Conservation (phyloP, 1,284 basidiomycete genomes). For the Cutaneotrichosporon spelunceum region DNA sequence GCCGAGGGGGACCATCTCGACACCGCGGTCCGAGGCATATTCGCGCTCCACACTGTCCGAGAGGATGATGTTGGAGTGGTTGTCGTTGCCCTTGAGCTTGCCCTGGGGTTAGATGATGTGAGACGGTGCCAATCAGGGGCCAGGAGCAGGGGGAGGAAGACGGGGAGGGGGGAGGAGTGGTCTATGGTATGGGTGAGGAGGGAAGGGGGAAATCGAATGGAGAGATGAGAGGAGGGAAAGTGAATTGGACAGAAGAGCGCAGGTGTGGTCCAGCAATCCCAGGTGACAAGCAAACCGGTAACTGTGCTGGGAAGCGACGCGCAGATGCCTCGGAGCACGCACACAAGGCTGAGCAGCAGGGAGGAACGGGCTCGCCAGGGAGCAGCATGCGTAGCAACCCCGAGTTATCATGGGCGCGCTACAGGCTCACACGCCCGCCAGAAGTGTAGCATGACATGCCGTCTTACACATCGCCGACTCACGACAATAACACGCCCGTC, state of each 20-base stretch:
- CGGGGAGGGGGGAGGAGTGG: background rate
- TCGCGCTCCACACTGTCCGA: slow-evolving; percentile 87
- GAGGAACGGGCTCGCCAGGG: too few relatives aligned
- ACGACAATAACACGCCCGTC: slow-evolving; percentile 52
- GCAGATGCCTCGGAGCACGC: too few relatives aligned
- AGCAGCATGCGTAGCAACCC: too few relatives aligned
- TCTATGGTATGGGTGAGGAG: background rate
- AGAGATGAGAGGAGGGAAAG: background rate
- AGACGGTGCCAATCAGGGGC: background rate
- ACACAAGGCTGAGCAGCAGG: too few relatives aligned
- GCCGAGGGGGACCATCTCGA: slow-evolving; percentile 92
- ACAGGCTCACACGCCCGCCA: background rate
- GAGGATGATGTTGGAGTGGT: slow-evolving; percentile 88
- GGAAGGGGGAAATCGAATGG: background rate
- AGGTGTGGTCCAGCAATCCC: too few relatives aligned
- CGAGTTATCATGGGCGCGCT: background rate
- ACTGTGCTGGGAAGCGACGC: too few relatives aligned
- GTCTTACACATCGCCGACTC: slow-evolving; percentile 16
- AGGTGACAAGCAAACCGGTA: too few relatives aligned
- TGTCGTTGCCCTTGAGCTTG: slow-evolving; percentile 81
- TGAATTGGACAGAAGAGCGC: too few relatives aligned
- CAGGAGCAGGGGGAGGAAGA: background rate
- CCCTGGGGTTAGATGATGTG: slow-evolving; percentile 59
- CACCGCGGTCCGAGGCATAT: slow-evolving; percentile 81
- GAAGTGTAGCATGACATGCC: background rate